Evolutionary conservation across 768 basidiomycete species (phyloP), one percentile per base, ranked within the genome.

Genomic region (Trametes cinnabarina): DNA sequence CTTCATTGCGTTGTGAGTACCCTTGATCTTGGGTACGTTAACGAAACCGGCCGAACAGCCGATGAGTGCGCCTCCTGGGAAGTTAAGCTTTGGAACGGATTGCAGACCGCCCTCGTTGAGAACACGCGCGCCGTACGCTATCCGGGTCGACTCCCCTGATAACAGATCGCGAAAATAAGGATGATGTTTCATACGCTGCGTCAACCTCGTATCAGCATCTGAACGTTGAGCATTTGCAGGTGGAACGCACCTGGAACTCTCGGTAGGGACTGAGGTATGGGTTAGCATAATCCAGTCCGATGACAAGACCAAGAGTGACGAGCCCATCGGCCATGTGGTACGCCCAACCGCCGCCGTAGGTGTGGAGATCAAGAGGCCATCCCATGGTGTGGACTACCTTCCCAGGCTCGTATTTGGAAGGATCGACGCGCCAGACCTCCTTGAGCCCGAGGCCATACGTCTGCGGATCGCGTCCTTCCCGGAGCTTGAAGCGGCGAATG

Each of bases 1-100:
- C 80, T 98, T 95, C 97, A 99, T 98, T 3, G 96, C 94, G 58
- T 95, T 98, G 70, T 98, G 97, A 0, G 95, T 96, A 14, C 96
- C 96, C 70, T 98, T 98, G 74, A 99, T 98, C 75, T 97, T 98
- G 14, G 95, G 89, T 11, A 97, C 82, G 74, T 98, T 98, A 59
- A 99, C 82, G 71, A 98, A 94, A 12, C 96, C 96, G 1, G 95
- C 97, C 0, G 93, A 88, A 74, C 95, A 98, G 0, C 96, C 97
- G 37, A 99, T 85, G 25, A 98, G 75, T 1, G 94, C 96, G 2
- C 96, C 96, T 1, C 97, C 95, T 0, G 97, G 97, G 74, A 94
- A 99, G 74, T 84, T 77, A 61, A 84, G 79, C 67, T 82, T 82
- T 1, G 97, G 97, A 19, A 98, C 81, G 28, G 91, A 91, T 71